Base-by-base conservation (phyloP, 805 yeast species). In the Ogataea chonburiensis region DNA sequence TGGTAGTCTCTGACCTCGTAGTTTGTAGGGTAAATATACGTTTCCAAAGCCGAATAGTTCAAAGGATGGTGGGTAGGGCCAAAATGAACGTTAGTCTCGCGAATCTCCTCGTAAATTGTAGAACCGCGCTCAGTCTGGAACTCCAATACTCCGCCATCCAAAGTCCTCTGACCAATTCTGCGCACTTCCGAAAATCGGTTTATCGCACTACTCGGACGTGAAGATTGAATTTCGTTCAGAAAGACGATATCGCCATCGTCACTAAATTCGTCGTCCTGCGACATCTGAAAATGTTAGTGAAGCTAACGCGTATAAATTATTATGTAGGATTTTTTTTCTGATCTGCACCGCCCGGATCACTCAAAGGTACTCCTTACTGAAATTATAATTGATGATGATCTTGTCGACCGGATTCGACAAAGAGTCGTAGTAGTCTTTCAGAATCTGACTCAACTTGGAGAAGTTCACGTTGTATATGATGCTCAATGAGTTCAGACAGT, bases 1-100 rank as follows among this genome's bases (percentile, higher is more conserved):
- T 93, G 99, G 56, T 94, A 93, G 42, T 87, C 95, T 55, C 99
- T 75, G 0, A 82, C 68, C 42, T 85, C 84, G 45, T 76, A 75
- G 52, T 93, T 91, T 1, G 87, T 78, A 0, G 99, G 98, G 56
- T 94, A 93, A 0, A 86, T 64, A 52, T 79, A 86, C 0, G 76
- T 64, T 1, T 47, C 35, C 6, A 79, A 43, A 7, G 60, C 60
- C 3, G 56, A 62, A 3, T 43, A 32, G 45, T 73, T 60, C 25
- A 81, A 51, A 8, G 61, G 62, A 47, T 79, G 86, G 43, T 75
- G 78, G 2, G 78, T 71, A 0, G 73, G 68, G 5, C 50, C 16
- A 37, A 50, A 46, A 4, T 45, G 45, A 2, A 52, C 50, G 11
- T 55, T 47, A 9, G 47, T 43, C 30, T 52, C 55, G 21, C 42